Evolutionary conservation across 345 rosid species (phyloP).

Genomic region (Eucalyptus cloeziana): DNA sequence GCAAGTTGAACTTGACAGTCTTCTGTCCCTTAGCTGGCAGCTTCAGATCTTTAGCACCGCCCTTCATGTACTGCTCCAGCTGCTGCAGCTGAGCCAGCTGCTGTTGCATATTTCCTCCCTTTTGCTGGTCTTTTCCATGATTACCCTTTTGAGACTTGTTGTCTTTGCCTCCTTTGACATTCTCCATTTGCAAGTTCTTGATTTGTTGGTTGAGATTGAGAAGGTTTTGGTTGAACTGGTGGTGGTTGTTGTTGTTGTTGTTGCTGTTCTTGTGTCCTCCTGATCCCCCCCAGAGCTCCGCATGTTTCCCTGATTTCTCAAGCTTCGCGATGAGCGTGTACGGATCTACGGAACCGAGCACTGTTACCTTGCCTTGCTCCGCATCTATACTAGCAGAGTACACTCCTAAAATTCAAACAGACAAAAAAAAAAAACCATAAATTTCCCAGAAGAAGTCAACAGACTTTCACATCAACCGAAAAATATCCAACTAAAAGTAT

Average conservation of each 20-base stretch:
- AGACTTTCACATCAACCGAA: not conserved
- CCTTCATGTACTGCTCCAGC: constrained; percentile 16
- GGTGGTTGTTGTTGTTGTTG: not conserved
- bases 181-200: constrained; percentile 29
- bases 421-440: not conserved
- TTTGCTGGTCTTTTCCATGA: constrained; percentile 20
- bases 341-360: constrained; percentile 79
- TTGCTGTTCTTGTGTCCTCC: constrained; percentile 27
- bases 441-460: not conserved
- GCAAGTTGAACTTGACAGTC: constrained; percentile 54
- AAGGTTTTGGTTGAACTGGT: constrained; percentile 7
- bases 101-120: not conserved
- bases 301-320: constrained; percentile 82
- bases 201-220: constrained; percentile 27
- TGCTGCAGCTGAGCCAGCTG: not conserved
- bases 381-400: constrained; percentile 46
- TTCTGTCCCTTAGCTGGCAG: constrained; percentile 44
- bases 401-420: constrained; percentile 40
- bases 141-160: constrained; percentile 36
- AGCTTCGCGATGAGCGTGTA: constrained; percentile 61
- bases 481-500: not conserved
- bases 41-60: constrained; percentile 18
- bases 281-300: constrained; percentile 69
- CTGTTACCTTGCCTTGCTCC: constrained; percentile 83
- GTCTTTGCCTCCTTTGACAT: constrained; percentile 21